phyloP scores from a whole-genome alignment of 2,329 filamentous ascomycete genomes.

The Grosmannia clavigera region DNA sequence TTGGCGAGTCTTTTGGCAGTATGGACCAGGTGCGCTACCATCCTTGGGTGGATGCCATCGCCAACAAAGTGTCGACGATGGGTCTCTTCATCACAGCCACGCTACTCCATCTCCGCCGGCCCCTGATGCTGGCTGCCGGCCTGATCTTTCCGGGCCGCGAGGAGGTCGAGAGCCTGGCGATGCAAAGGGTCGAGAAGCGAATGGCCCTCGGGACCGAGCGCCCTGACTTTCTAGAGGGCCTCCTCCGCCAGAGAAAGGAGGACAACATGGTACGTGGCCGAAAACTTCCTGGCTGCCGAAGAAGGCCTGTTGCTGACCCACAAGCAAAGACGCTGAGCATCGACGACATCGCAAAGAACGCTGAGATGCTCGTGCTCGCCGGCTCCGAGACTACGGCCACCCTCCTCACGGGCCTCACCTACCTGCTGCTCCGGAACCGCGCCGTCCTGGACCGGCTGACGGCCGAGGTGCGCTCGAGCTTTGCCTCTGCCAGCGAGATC shows the following conservation, averaged over 20 bases:
- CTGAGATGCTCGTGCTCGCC: conserved; percentile 16
- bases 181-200: conserved; percentile 7
- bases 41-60: conserved; percentile 17
- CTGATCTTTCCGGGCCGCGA: background rate
- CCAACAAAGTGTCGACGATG: conserved; percentile 11
- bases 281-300: too few species aligned
- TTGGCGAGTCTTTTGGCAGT: conserved; percentile 27
- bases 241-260: conserved; percentile 9
- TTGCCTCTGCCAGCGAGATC: conserved; percentile 17
- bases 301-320: too few species aligned
- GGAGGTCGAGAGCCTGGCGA: background rate
- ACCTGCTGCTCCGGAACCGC: conserved; percentile 16
- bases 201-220: conserved; percentile 10
- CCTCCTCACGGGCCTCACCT: conserved; percentile 20
- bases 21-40: conserved; percentile 16
- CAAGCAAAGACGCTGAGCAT: background rate
- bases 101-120: background rate
- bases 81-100: background rate
- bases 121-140: too few species aligned
- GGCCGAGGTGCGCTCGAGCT: conserved; percentile 17
- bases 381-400: conserved; percentile 38
- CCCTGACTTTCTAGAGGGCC: conserved; percentile 16
- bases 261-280: background rate
- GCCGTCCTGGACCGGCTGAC: conserved; percentile 13
- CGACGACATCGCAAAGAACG: background rate